Base-by-base conservation (phyloP, 2,329 filamentous ascomycete genomes). In the Cladorrhinum sp. region DNA sequence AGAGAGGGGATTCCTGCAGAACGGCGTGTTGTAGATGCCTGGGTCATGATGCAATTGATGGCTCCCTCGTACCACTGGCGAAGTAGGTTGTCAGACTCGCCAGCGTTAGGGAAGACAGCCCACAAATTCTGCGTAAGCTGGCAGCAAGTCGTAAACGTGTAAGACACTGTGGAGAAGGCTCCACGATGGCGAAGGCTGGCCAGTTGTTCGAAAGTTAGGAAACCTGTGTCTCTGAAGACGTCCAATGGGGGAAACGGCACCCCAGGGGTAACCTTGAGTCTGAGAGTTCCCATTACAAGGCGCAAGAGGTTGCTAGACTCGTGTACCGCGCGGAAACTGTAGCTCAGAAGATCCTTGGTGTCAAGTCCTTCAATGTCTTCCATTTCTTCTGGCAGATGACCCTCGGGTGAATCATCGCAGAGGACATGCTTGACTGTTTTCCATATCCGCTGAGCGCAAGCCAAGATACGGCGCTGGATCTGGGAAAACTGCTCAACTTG, bases 371-470 rank as follows among this genome's bases (percentile, higher is more conserved):
- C 82, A 16, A 85, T 77, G 32, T 89, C 87, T 57, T 90, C 85
- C n/a, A 91, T 73, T 24, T 93, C 90, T 55, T 93, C 86, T 0
- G 88, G 89, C 2, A 91, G 78, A 72, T 95, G 88, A 0, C 93
- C 93, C 75, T 99, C 95, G 0, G 96, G 95, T 1, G 95, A 96
- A 74, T 97, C 95, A 64, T 96, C 89, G 69, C 95, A 99, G 0
- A 99, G 82, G 3, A 96, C 85, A 56, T 87, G 82, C 67, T 84
- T 85, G 4, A 97, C 91, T 24, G 85, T 82, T 0, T 76, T 69
- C 95, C 95, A 99, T 6, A 96, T 84, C n/a, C 82, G 79, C 53
- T 81, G 76, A 60, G 92, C 89, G 62, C 82, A 80, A 1, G 70
- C 68, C 12, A 91, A 76, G 1, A 92, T 81, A 2, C 84, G 81